Evolutionary conservation across 331 rosid genomes (phyloP).

Genomic region (Saraca asoca): DNA sequence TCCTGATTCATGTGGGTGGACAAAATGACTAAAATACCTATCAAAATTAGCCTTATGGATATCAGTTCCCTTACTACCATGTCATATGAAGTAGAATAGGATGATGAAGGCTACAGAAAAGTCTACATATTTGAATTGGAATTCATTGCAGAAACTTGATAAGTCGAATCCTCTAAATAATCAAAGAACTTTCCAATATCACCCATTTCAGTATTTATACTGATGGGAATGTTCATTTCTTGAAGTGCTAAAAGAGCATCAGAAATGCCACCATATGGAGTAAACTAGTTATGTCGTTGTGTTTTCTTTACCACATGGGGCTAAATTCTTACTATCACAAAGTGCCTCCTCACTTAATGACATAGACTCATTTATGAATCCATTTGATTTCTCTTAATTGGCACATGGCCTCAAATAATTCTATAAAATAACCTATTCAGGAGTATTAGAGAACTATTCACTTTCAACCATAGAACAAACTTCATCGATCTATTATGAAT

Average conservation of each 20-base stretch:
- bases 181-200: constrained; percentile 50
- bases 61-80: constrained; percentile 56
- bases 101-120: constrained; percentile 50
- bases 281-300: constrained; percentile 37
- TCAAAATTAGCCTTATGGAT: constrained; percentile 45
- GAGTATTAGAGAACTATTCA: constrained; percentile 48
- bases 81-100: constrained; percentile 46
- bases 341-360: constrained; percentile 36
- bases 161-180: constrained; percentile 45
- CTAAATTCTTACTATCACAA: constrained; percentile 44
- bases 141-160: constrained; percentile 43
- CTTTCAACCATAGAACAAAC: constrained; percentile 46
- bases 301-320: constrained; percentile 44
- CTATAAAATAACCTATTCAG: constrained; percentile 39
- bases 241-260: constrained; percentile 43
- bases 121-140: constrained; percentile 44
- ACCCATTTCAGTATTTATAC: constrained; percentile 42
- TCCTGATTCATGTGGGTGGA: constrained; percentile 47
- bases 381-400: constrained; percentile 43
- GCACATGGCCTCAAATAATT: constrained; percentile 48
- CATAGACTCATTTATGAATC: constrained; percentile 46
- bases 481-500: constrained; percentile 46
- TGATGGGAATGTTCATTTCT: constrained; percentile 43
- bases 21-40: constrained; percentile 45
- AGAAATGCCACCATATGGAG: constrained; percentile 47